These are phyloP conservation scores for Mycena pura DNA, from an alignment of 768 basidiomycete genomes.

Conservation along the genomic window DNA sequence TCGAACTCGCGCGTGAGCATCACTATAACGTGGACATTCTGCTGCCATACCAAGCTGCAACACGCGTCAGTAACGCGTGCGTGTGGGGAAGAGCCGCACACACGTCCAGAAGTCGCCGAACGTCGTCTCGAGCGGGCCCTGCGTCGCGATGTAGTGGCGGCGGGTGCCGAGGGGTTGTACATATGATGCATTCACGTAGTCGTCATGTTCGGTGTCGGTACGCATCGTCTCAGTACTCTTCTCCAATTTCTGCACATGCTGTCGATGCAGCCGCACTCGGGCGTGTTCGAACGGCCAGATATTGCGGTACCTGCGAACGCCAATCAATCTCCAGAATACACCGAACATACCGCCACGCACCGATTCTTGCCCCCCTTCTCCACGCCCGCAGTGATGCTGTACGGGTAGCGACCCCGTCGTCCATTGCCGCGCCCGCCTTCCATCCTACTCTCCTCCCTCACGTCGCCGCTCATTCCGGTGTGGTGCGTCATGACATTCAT, in stretches of 20 bases:
- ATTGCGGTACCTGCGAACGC: slow-evolving; percentile 79
- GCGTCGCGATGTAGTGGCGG: slow-evolving; percentile 92
- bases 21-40: slow-evolving; percentile 92
- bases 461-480: slow-evolving; percentile 41
- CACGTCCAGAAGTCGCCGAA: slow-evolving; percentile 95
- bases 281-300: slow-evolving; percentile 99
- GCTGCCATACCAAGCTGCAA: slow-evolving; percentile 86
- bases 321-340: background rate
- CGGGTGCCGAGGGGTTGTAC: slow-evolving; percentile 86
- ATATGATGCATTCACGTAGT: slow-evolving; percentile 96
- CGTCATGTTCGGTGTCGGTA: slow-evolving; percentile 52
- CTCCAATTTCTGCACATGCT: slow-evolving; percentile 1
- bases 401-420: slow-evolving; percentile 64
- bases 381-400: slow-evolving; percentile 93
- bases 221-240: too few species aligned
- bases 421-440: background rate
- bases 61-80: background rate
- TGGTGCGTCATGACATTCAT: slow-evolving; percentile 95
- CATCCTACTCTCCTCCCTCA: background rate
- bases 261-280: slow-evolving; percentile 71
- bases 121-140: slow-evolving; percentile 90
- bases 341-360: slow-evolving; percentile 42
- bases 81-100: slow-evolving; percentile 39
- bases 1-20: slow-evolving; percentile 96
- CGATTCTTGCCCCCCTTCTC: slow-evolving; percentile 96